A percentile compares a stretch with the other conserved stretches of the same genome.
Evolutionary conservation across 371 early-diverging fungal species (phyloP).

Genomic region (Umbelopsis sp.): DNA sequence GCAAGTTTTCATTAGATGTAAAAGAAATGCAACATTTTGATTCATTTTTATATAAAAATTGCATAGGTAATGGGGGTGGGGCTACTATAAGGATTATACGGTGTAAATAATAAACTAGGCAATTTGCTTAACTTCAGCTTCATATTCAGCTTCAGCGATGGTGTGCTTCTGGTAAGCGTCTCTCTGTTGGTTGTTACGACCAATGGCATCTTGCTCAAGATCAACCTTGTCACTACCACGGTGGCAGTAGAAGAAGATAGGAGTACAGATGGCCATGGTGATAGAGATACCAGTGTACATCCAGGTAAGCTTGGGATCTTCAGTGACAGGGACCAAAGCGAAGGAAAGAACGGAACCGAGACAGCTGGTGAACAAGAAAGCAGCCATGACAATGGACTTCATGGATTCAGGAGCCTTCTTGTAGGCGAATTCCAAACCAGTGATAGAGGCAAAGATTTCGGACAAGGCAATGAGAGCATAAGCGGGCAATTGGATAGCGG

Average conservation of each 20-base stretch:
- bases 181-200: not conserved
- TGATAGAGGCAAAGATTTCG: conserved; percentile 75
- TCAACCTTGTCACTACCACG: not conserved
- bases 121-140: conserved; percentile 6
- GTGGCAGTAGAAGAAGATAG: conserved; percentile 20
- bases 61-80: not conserved
- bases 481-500: conserved; percentile 71
- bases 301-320: conserved; percentile 70
- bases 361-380: conserved; percentile 74
- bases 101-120: not conserved
- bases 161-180: conserved; percentile 1
- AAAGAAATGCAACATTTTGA: too few relatives aligned
- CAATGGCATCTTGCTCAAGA: conserved; percentile 21
- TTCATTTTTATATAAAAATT: too few relatives aligned
- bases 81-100: conserved; percentile 1
- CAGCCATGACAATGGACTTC: conserved; percentile 77
- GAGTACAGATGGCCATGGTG: conserved; percentile 23
- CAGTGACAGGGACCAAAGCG: conserved; percentile 66
- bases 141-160: not conserved
- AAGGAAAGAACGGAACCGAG: conserved; percentile 69
- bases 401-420: conserved; percentile 72
- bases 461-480: conserved; percentile 70
- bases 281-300: conserved; percentile 59
- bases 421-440: conserved; percentile 82
- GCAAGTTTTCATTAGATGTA: too few relatives aligned